Conservation (phyloP, 2,329 filamentous ascomycete genomes). For the Hymenoscyphus repandus region DNA sequence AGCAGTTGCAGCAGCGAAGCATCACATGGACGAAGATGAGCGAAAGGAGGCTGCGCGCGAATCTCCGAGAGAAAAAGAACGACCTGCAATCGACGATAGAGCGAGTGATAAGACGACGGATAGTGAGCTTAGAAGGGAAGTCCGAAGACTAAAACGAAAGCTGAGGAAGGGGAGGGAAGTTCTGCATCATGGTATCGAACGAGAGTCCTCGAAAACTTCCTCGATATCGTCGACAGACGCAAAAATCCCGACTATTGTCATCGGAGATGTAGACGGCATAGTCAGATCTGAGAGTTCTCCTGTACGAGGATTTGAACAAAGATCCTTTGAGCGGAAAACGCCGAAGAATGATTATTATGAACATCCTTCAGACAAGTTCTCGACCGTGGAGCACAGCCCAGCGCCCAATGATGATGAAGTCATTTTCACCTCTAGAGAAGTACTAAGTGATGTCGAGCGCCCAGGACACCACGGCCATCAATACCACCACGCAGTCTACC, state of each 20-base stretch:
- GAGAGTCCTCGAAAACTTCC: slow-evolving; percentile 23
- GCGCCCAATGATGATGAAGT: background rate
- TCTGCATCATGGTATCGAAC: slow-evolving; percentile 10
- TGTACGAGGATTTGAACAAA: background rate
- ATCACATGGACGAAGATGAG: slow-evolving; percentile 12
- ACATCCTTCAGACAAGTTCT: slow-evolving; percentile 2
- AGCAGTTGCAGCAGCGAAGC: slow-evolving; percentile 14
- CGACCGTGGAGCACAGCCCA: background rate
- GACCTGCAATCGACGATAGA: slow-evolving; percentile 1
- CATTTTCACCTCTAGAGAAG: background rate
- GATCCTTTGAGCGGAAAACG: background rate
- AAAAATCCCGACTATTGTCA: slow-evolving; percentile 1
- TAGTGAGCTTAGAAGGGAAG: slow-evolving; percentile 27
- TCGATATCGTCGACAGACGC: background rate
- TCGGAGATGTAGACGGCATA: background rate
- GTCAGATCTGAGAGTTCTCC: background rate
- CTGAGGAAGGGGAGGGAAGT: slow-evolving; percentile 18
- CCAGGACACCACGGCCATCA: background rate
- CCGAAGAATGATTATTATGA: slow-evolving; percentile 2
- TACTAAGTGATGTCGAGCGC: background rate
- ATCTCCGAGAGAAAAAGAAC: background rate
- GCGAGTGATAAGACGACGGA: slow-evolving; percentile 2
- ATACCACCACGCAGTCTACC: background rate
- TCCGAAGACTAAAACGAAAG: slow-evolving; percentile 45
- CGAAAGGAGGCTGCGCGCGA: background rate